A percentile compares a stretch with the other conserved stretches of the same genome.
Evolutionary conservation across 1,284 basidiomycete species (phyloP).

Genomic region (Uromyces viciae-fabae): DNA sequence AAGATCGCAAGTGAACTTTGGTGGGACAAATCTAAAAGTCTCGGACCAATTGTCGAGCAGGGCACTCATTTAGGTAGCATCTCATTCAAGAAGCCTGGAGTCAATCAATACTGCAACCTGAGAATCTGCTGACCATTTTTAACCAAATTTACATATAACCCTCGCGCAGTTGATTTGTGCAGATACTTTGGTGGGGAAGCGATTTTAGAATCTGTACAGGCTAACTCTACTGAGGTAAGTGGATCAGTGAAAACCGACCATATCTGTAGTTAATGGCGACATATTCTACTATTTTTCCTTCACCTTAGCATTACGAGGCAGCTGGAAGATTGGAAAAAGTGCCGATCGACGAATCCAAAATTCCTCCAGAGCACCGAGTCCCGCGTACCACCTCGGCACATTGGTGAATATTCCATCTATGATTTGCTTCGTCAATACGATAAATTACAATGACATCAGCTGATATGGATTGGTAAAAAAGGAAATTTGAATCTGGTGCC

Average conservation of each 20-base stretch:
- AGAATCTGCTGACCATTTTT: neutral
- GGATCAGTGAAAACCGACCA: neutral
- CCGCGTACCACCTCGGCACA: constrained; percentile 57
- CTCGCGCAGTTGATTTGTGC: constrained; percentile 65
- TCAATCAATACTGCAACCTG: neutral
- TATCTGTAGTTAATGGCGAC: neutral
- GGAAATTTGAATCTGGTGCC: constrained; percentile 89
- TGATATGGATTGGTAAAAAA: too few species aligned
- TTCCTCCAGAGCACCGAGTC: constrained; percentile 66
- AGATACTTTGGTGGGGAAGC: constrained; percentile 98
- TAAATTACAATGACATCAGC: neutral
- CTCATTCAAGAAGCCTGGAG: constrained; percentile 46
- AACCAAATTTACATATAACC: constrained; percentile 12
- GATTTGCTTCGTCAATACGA: too few species aligned
- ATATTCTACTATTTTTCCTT: neutral
- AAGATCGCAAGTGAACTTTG: constrained; percentile 59
- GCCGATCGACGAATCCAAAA: constrained; percentile 72
- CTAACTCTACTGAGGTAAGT: constrained; percentile 51
- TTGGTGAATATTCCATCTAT: constrained; percentile 50
- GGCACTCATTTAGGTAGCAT: constrained; percentile 76
- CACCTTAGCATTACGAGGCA: constrained; percentile 71
- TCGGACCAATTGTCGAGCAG: constrained; percentile 89
- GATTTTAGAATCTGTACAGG: constrained; percentile 72
- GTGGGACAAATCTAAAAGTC: constrained; percentile 93
- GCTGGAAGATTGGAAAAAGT: constrained; percentile 81